Evolutionary conservation across 2,329 filamentous ascomycete genomes (phyloP).

Genomic region (Xylaria sp.): DNA sequence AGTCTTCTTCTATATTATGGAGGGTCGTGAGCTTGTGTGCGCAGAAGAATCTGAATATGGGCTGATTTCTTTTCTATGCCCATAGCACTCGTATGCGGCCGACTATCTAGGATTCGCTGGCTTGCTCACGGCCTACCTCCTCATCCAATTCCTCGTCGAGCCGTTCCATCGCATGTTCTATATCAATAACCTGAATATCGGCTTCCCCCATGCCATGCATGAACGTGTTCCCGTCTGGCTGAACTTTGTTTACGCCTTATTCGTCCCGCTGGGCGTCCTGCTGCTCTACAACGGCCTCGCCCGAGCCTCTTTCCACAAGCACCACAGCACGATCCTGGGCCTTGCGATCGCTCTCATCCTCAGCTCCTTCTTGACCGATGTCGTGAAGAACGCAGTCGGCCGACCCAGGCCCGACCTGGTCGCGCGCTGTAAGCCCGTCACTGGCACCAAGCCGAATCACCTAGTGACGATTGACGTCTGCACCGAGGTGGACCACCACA

Average conservation of each 20-base stretch:
- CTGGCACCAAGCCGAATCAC: constrained; percentile 49
- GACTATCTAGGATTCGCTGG: constrained; percentile 82
- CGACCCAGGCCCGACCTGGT: constrained; percentile 66
- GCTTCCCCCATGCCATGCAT: constrained; percentile 81
- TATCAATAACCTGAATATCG: constrained; percentile 80
- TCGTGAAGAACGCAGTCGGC: constrained; percentile 87
- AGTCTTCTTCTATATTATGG: too few species aligned
- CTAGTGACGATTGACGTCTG: constrained; percentile 71
- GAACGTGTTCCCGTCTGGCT: constrained; percentile 82
- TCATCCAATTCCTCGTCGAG: constrained; percentile 70
- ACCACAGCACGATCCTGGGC: constrained; percentile 82
- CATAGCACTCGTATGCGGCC: constrained; percentile 77
- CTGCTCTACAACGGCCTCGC: constrained; percentile 65
- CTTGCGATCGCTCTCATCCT: constrained; percentile 77
- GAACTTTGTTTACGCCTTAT: constrained; percentile 79
- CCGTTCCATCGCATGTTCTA: constrained; percentile 96
- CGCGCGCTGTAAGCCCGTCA: constrained; percentile 76
- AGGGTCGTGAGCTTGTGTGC: too few species aligned
- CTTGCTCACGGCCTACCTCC: constrained; percentile 68
- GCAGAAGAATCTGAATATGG: not conserved
- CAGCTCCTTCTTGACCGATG: constrained; percentile 81
- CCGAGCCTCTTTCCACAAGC: constrained; percentile 72
- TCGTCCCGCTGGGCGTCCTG: constrained; percentile 70
- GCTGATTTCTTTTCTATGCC: constrained; percentile 16
- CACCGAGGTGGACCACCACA: constrained; percentile 69